Evolutionary conservation across 2,329 filamentous ascomycete species (phyloP).

Genomic region (Plectosphaerella cucumerina): DNA sequence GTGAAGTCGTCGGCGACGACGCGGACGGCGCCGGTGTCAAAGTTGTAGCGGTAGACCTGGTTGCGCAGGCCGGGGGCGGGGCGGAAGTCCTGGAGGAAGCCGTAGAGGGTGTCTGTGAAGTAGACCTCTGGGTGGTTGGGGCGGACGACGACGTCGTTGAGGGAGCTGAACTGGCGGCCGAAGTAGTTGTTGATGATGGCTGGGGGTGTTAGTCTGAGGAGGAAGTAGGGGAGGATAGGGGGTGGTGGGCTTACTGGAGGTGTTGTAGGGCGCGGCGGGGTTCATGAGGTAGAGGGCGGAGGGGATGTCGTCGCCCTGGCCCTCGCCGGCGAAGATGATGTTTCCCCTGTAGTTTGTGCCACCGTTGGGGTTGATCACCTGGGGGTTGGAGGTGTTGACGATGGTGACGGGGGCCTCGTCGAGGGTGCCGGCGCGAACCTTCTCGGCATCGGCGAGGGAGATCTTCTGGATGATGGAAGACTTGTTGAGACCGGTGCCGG

Average conservation of each 20-base stretch:
- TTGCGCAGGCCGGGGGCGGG: constrained; percentile 46
- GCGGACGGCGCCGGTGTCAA: constrained; percentile 42
- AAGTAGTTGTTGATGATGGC: constrained; percentile 57
- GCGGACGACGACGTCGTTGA: constrained; percentile 54
- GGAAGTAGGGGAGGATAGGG: fast-evolving
- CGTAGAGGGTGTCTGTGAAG: constrained; percentile 61
- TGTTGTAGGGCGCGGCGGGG: constrained; percentile 43
- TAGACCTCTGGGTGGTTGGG: constrained; percentile 54
- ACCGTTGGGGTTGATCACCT: constrained; percentile 46
- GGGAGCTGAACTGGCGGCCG: constrained; percentile 54
- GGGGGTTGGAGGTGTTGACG: constrained; percentile 33
- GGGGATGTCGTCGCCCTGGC: constrained; percentile 36
- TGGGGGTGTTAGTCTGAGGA: constrained; percentile 8
- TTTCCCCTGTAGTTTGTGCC: constrained; percentile 46
- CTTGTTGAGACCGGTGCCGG: constrained; percentile 47
- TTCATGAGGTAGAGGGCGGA: constrained; percentile 39
- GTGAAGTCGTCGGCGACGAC: constrained; percentile 55
- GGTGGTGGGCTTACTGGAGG: constrained; percentile 38
- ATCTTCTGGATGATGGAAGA: constrained; percentile 48
- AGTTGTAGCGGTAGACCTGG: constrained; percentile 56
- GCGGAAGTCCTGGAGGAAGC: constrained; percentile 53
- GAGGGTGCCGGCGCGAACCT: constrained; percentile 32
- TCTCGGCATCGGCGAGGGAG: constrained; percentile 35
- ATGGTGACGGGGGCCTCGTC: constrained; percentile 35
- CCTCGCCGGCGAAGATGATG: constrained; percentile 45